Base-by-base conservation (phyloP, 768 basidiomycete genomes). In the Boletus subparvulus region DNA sequence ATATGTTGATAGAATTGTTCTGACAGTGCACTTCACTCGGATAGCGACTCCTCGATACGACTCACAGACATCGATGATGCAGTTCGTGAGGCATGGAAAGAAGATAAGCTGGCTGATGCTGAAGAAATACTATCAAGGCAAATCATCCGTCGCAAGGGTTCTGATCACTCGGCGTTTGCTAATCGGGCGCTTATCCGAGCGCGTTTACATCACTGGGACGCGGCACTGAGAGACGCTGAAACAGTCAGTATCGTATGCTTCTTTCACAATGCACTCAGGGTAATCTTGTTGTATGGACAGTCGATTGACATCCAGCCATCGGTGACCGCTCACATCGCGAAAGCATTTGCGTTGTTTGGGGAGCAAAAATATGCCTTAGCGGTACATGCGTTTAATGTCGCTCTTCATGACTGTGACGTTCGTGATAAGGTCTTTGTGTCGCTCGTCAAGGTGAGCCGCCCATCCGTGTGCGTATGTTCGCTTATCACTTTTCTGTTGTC, bases 101-200 rank as follows among this genome's bases (percentile, higher is more conserved):
- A 30, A 33, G 41, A 52, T 16, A 59, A 26, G 5, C 28, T 59
- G n/a, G n/a, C 47, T 16, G 58, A 59, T 4, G 56, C 36, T 21
- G 58, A 59, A 48, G 50, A 59, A 59, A 52, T 59, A 39, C n/a
- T 59, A 6, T 59, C 56, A 1, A 42, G 13, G 36, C 50, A 40
- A 10, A 30, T 59, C 30, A 43, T 59, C 21, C 50, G 50, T 32
- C 28, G 9, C 13, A 43, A 12, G 21, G 36, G 17, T 14, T 17
- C 50, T 33, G 46, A 58, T 32, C 24, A 59, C n/a, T 33, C 19
- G 12, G 7, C 26, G 28, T 48, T 59, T 44, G 57, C 57, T 9
- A 43, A 32, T 17, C 47, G 57, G 26, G 57, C 57, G 9, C 55
- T 58, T 14, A 45, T 57, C 36, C 47, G 57, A 17, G 42, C 57